Conservation (phyloP, 2,329 filamentous ascomycete genomes). For the Aspergillus thermomutatus region DNA sequence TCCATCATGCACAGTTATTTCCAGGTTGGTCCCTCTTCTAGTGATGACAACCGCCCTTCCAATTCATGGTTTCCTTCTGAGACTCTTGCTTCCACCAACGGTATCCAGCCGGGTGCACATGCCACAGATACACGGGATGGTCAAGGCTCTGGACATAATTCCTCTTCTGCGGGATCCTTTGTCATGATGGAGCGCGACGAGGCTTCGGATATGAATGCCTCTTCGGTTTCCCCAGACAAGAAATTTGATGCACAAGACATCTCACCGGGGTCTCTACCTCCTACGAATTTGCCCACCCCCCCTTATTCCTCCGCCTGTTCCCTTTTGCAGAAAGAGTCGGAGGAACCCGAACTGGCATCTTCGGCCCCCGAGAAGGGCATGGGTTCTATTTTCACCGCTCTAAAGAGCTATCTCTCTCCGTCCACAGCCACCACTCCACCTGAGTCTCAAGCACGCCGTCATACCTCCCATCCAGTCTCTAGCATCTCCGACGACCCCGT, state of each 20-base stretch:
- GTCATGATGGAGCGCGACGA: constrained; percentile 41
- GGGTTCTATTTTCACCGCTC: constrained; percentile 41
- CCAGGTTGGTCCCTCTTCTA: constrained; percentile 94
- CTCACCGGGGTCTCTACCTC: constrained; percentile 28
- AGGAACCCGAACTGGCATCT: constrained; percentile 39
- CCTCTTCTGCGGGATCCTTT: constrained; percentile 39
- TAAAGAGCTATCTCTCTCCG: constrained; percentile 45
- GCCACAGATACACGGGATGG: constrained; percentile 22
- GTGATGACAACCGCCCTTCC: constrained; percentile 58
- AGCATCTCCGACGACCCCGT: constrained; percentile 63
- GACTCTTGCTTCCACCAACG: constrained; percentile 23
- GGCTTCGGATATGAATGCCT: constrained; percentile 26
- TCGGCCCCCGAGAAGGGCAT: constrained; percentile 37
- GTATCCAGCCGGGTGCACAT: constrained; percentile 22
- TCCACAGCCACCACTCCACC: constrained; percentile 27
- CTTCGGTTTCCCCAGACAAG: constrained; percentile 24
- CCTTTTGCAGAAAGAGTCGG: constrained; percentile 42
- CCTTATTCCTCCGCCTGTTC: constrained; percentile 43
- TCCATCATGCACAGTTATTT: constrained; percentile 96
- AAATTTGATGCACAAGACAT: constrained; percentile 22
- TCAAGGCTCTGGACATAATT: constrained; percentile 23
- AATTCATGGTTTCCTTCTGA: constrained; percentile 38
- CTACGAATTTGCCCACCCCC: constrained; percentile 41
- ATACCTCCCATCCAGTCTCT: constrained; percentile 57
- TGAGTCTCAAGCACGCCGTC: constrained; percentile 39